phyloP scores from a whole-genome alignment of 2,329 filamentous ascomycete species.

The Claviceps sp. region DNA sequence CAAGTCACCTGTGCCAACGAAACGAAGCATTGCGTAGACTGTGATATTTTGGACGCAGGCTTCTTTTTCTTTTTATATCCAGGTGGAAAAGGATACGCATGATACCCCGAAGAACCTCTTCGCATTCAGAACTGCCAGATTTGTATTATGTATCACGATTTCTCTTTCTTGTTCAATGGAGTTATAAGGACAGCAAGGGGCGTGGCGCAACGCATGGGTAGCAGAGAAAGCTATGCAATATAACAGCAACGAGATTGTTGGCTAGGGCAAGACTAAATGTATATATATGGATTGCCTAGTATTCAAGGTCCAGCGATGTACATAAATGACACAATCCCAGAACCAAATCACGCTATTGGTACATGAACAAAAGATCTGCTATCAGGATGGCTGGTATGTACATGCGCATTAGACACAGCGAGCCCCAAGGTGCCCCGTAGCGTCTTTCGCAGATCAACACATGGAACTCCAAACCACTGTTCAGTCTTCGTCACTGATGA shows the following conservation, averaged over 20 bases:
- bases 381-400: not conserved
- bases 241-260: too few relatives aligned
- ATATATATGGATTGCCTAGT: not conserved
- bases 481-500: not conserved
- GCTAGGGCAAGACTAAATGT: not conserved
- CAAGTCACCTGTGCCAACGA: not conserved
- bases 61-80: not conserved
- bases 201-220: conserved; percentile 4
- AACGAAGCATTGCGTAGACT: not conserved
- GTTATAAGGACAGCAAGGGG: not conserved
- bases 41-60: not conserved
- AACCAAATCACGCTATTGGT: not conserved
- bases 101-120: conserved; percentile 23
- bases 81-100: conserved; percentile 16
- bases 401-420: too few relatives aligned
- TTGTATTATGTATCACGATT: not conserved
- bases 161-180: not conserved
- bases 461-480: not conserved
- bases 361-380: not conserved
- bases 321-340: not conserved
- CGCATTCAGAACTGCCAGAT: conserved; percentile 8
- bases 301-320: not conserved
- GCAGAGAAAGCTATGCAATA: not conserved
- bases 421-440: too few relatives aligned
- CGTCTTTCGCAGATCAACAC: not conserved